Conservation (phyloP, 108 stramenopile genomes). For the Mediolabrus comicus region DNA sequence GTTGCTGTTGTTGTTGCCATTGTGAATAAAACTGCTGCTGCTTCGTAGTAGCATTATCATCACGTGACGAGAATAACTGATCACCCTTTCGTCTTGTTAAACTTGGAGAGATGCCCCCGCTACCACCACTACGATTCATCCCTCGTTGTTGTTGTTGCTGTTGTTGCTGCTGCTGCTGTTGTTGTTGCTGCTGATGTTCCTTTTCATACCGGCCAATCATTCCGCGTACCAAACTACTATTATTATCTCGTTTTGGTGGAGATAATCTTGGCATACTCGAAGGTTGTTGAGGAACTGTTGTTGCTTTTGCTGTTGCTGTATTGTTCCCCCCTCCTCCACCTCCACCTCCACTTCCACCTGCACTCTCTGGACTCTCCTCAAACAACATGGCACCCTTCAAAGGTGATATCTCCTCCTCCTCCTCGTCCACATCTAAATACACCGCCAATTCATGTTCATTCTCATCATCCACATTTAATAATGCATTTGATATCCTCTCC, state of each 20-base stretch:
- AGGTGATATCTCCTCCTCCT: neutral
- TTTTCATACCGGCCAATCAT: neutral
- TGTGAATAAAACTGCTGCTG: neutral
- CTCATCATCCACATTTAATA: neutral
- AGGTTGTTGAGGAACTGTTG: no score
- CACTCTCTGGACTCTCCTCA: neutral
- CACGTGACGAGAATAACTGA: neutral
- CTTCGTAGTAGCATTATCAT: neutral
- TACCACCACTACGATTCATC: neutral
- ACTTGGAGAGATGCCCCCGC: neutral
- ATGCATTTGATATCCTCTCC: neutral
- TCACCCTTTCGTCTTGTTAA: neutral
- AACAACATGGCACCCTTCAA: neutral
- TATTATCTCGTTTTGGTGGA: neutral
- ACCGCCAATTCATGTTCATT: neutral
- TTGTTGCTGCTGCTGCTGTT: no score
- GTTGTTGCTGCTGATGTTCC: no score
- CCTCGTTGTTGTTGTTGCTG: no score
- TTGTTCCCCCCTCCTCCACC: neutral
- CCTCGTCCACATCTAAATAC: neutral
- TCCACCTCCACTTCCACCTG: no score
- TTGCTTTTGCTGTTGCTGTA: neutral
- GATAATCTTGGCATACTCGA: neutral
- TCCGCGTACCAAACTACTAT: neutral
- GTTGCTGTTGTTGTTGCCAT: neutral